phyloP scores from a whole-genome alignment of 495 filamentous ascomycete species.

The Penicillium soppii region DNA sequence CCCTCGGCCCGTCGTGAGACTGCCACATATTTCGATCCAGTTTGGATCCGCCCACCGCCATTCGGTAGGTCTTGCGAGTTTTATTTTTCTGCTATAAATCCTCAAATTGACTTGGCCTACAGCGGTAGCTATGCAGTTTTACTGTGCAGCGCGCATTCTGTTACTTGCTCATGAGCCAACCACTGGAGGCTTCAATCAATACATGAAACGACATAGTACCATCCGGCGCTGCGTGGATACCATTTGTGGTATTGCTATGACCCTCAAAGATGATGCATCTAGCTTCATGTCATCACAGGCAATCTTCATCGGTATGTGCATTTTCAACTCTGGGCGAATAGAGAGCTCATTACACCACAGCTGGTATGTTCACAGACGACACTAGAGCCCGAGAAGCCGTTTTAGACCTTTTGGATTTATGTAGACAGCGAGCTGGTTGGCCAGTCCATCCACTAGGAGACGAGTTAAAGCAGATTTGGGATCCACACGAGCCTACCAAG shows the following conservation, averaged over 20 bases:
- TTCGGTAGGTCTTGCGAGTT: constrained; percentile 26
- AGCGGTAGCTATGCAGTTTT: constrained; percentile 26
- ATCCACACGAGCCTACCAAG: no score
- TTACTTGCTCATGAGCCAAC: constrained; percentile 20
- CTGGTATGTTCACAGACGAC: no score
- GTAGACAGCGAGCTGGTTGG: no score
- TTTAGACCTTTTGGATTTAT: no score
- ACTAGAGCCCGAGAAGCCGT: no score
- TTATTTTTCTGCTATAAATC: no score
- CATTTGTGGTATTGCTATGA: constrained; percentile 26
- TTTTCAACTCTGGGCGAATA: neutral
- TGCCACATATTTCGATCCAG: constrained; percentile 9
- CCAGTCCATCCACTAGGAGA: no score
- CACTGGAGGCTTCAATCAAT: constrained; percentile 15
- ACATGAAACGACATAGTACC: constrained; percentile 13
- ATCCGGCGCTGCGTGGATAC: constrained; percentile 18
- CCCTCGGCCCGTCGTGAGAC: constrained; percentile 2
- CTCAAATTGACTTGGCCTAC: neutral
- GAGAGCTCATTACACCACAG: no score
- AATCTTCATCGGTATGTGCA: constrained; percentile 20
- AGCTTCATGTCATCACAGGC: constrained; percentile 30
- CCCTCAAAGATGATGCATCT: constrained; percentile 20
- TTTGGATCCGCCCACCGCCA: constrained; percentile 21
- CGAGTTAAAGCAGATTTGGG: no score
- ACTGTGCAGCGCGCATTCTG: constrained; percentile 16